phyloP scores from a whole-genome alignment of 768 basidiomycete genomes.

The Solioccasus polychromus region DNA sequence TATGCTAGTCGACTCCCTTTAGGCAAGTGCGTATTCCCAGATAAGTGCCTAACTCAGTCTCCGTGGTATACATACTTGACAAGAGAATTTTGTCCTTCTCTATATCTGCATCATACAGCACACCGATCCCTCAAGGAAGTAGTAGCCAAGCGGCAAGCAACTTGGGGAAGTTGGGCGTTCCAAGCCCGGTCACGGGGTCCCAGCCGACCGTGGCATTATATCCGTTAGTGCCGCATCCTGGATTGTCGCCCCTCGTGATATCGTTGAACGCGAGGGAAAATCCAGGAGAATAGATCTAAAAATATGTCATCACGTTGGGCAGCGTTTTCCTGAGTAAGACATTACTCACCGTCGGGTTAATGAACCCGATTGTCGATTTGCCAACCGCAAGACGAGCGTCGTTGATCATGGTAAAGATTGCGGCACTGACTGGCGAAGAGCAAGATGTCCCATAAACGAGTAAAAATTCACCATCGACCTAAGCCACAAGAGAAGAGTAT shows the following conservation, averaged over 20 bases:
- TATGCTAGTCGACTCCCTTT: too few species aligned
- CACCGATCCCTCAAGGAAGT: conserved; percentile 36
- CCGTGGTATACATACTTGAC: too few species aligned
- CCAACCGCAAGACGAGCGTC: conserved; percentile 34
- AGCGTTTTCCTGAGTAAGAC: not conserved
- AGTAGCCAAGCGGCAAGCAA: conserved; percentile 42
- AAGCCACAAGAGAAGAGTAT: not conserved
- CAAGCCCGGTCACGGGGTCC: too few species aligned
- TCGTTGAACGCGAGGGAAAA: conserved; percentile 42
- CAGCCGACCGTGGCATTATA: conserved; percentile 22
- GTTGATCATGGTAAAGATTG: conserved; percentile 38
- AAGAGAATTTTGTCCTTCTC: too few species aligned
- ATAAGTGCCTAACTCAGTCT: too few species aligned
- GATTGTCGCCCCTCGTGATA: conserved; percentile 20
- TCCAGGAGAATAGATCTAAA: conserved; percentile 42
- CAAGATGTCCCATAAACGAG: conserved; percentile 33
- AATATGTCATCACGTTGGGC: too few species aligned
- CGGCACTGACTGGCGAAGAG: conserved; percentile 30
- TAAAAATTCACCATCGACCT: conserved; percentile 26
- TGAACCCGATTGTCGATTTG: conserved; percentile 38
- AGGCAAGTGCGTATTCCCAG: too few species aligned
- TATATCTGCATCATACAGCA: too few species aligned
- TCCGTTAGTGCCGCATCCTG: conserved; percentile 28
- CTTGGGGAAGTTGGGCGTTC: conserved; percentile 46
- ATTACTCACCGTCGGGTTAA: conserved; percentile 39